Percentiles rank a stretch among this genome's conserved stretches.
Evolutionary conservation across 352 stramenopile genomes (phyloP).

Genomic region (Aphanomyces invadans): DNA sequence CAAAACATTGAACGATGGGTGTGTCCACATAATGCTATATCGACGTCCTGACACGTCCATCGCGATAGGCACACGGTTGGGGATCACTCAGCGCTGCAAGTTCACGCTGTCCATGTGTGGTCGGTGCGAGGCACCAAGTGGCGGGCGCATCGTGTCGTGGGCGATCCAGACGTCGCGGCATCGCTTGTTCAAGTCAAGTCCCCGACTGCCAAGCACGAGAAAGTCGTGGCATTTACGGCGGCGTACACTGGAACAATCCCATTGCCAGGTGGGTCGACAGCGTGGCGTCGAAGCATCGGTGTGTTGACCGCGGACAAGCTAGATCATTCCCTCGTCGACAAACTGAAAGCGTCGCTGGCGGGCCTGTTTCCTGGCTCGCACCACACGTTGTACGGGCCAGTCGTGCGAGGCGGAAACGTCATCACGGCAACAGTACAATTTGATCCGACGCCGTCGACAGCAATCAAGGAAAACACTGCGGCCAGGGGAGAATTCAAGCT

Average conservation of each 20-base stretch:
- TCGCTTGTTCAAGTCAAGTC: not conserved
- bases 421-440: not conserved
- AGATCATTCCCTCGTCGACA: not conserved
- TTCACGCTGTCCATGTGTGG: conserved; percentile 6
- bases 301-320: not conserved
- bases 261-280: no score
- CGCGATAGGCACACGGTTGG: conserved; percentile 1
- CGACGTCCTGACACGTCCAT: not conserved
- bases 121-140: not conserved
- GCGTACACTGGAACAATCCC: not conserved
- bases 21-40: not conserved
- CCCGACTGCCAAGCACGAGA: not conserved
- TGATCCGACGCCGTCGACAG: no score
- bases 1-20: not conserved
- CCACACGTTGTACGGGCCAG: not conserved
- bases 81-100: not conserved
- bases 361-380: not conserved
- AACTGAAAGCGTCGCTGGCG: not conserved
- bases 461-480: not conserved
- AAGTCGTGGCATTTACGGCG: not conserved
- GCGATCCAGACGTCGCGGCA: not conserved
- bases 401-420: not conserved
- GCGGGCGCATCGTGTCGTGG: conserved; percentile 6
- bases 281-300: no score
- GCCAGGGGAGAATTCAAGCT: not conserved